Conservation (phyloP, 75 land plant genomes). For the Selaginella tamariscina region DNA sequence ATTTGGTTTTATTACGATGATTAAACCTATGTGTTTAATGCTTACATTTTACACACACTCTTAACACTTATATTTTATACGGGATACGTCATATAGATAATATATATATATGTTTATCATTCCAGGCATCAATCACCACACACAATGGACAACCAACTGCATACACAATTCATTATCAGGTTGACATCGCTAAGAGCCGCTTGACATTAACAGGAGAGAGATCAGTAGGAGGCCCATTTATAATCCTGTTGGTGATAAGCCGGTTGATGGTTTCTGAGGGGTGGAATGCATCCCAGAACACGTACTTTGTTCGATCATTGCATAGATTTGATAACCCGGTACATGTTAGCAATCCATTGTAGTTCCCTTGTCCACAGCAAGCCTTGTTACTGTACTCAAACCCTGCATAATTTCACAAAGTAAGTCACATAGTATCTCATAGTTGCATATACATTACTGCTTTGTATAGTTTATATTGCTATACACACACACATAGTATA, state of each 20-base stretch:
- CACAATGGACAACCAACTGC: too few relatives aligned
- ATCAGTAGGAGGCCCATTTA: slow-evolving; percentile 27
- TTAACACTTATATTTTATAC: too few relatives aligned
- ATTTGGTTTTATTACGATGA: too few relatives aligned
- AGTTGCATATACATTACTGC: too few relatives aligned
- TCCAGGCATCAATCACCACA: too few relatives aligned
- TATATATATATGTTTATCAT: too few relatives aligned
- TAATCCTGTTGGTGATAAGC: slow-evolving; percentile 14
- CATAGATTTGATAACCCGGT: slow-evolving; percentile 25
- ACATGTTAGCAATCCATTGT: slow-evolving; percentile 47
- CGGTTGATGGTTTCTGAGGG: slow-evolving; percentile 41
- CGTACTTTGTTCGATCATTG: slow-evolving; percentile 27
- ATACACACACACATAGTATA: too few relatives aligned
- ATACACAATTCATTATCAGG: neutral
- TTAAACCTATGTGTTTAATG: too few relatives aligned
- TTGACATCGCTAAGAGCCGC: slow-evolving; percentile 23
- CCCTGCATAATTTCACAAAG: slow-evolving; percentile 17
- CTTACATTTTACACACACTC: too few relatives aligned
- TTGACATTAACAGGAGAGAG: slow-evolving; percentile 50
- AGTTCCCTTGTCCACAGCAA: slow-evolving; percentile 44
- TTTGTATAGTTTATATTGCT: too few relatives aligned
- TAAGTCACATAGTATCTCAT: too few relatives aligned
- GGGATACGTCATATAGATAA: too few relatives aligned
- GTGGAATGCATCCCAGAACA: slow-evolving; percentile 72
- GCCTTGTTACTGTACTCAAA: slow-evolving; percentile 23